Evolutionary conservation across 768 basidiomycete species (phyloP).

Genomic region (Podaxis carcinomalis): DNA sequence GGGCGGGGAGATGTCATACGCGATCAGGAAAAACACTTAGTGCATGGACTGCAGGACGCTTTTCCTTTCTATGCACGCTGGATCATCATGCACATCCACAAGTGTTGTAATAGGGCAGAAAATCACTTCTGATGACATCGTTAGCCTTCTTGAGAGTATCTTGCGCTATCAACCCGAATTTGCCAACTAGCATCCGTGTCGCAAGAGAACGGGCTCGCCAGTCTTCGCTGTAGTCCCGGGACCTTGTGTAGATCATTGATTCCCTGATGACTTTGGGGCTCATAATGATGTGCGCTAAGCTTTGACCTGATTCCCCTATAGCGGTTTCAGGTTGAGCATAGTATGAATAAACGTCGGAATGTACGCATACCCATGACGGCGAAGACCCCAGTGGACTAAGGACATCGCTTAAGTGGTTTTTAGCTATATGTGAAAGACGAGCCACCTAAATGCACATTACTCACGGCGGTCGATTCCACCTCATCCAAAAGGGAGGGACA

Average conservation of each 20-base stretch:
- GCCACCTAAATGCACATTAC: no score
- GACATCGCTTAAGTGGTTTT: neutral
- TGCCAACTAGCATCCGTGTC: constrained; percentile 24
- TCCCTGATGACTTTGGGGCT: constrained; percentile 23
- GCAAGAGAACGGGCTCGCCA: constrained; percentile 24
- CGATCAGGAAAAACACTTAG: neutral
- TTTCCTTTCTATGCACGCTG: constrained; percentile 43
- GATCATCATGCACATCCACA: constrained; percentile 44
- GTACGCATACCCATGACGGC: constrained; percentile 26
- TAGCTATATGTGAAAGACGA: no score
- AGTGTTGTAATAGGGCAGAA: constrained; percentile 20
- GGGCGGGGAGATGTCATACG: constrained; percentile 34
- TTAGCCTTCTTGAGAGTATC: constrained; percentile 24
- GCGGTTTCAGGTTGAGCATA: constrained; percentile 22
- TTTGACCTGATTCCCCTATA: constrained; percentile 22
- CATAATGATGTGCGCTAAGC: constrained; percentile 21
- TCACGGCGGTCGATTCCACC: no score
- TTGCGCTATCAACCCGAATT: constrained; percentile 22
- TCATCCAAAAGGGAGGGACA: no score
- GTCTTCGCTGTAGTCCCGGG: constrained; percentile 18
- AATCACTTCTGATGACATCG: neutral
- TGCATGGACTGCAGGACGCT: neutral
- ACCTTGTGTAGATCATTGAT: constrained; percentile 24
- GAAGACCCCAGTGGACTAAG: constrained; percentile 24
- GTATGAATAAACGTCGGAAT: constrained; percentile 23